Evolutionary conservation across 2,329 filamentous ascomycete genomes (phyloP).

Genomic region (Colletotrichum phormii): DNA sequence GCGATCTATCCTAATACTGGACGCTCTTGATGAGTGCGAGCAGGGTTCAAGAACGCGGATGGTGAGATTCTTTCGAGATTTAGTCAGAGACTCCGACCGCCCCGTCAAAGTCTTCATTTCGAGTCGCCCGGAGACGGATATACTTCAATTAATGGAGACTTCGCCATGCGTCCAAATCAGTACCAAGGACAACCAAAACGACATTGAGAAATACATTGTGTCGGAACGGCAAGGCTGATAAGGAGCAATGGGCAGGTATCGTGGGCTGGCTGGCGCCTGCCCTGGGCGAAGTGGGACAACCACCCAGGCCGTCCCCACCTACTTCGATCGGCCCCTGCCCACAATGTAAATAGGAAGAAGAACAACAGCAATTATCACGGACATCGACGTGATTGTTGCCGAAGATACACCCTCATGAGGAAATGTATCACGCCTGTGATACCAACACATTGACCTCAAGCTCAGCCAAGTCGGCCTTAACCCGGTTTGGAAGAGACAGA

Average conservation of each 20-base stretch:
- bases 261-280: too few species aligned
- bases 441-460: background rate
- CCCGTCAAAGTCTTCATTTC: background rate
- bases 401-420: too few species aligned
- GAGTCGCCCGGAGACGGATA: background rate
- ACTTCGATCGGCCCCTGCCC: too few species aligned
- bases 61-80: accelerated
- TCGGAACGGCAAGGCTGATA: too few species aligned
- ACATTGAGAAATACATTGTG: background rate
- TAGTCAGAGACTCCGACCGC: accelerated
- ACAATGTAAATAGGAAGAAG: too few species aligned
- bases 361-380: too few species aligned
- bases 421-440: too few species aligned
- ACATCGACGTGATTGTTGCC: too few species aligned
- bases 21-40: background rate
- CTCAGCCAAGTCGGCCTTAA: background rate
- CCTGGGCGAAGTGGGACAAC: too few species aligned
- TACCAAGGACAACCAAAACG: accelerated
- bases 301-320: too few species aligned
- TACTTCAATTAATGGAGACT: accelerated
- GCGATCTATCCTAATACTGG: background rate
- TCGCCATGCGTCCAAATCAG: accelerated
- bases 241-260: too few species aligned
- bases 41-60: background rate
- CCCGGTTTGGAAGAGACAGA: background rate